Conservation (phyloP, 768 basidiomycete genomes). For the Lentinula guzmanii region DNA sequence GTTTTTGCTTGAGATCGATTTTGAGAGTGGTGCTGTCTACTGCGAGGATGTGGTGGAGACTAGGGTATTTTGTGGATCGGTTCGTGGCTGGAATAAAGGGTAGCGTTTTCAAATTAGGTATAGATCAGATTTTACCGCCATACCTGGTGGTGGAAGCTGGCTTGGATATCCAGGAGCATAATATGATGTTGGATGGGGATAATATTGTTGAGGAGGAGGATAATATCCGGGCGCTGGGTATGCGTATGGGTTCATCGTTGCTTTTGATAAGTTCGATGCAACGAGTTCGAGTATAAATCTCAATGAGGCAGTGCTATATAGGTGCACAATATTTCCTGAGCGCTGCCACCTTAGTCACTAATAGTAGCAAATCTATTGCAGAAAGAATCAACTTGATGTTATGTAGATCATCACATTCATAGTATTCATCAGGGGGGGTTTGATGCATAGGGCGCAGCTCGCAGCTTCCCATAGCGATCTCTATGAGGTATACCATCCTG, state of each 20-base stretch:
- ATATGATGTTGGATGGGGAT: not conserved
- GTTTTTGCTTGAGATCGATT: slow-evolving; percentile 42
- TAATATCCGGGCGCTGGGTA: not conserved
- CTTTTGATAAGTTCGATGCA: too few relatives aligned
- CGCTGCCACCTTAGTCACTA: too few relatives aligned
- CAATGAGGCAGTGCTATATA: too few relatives aligned
- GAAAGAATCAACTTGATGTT: too few relatives aligned
- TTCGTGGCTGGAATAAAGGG: not conserved
- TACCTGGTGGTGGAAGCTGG: not conserved
- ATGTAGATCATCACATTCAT: too few relatives aligned
- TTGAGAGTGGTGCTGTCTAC: slow-evolving; percentile 42
- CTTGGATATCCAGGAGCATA: not conserved
- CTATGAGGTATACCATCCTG: too few relatives aligned
- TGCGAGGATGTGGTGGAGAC: slow-evolving; percentile 48
- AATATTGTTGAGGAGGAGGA: not conserved
- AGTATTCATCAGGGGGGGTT: too few relatives aligned
- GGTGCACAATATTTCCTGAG: too few relatives aligned
- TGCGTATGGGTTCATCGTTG: not conserved
- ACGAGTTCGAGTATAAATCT: not conserved
- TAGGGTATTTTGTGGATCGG: slow-evolving; percentile 37
- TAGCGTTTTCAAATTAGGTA: not conserved
- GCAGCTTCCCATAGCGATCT: too few relatives aligned
- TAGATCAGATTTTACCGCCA: not conserved
- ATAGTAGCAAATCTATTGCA: too few relatives aligned
- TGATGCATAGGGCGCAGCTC: too few relatives aligned